phyloP scores from a whole-genome alignment of 2,329 filamentous ascomycete genomes.

The Alternaria postmessia region DNA sequence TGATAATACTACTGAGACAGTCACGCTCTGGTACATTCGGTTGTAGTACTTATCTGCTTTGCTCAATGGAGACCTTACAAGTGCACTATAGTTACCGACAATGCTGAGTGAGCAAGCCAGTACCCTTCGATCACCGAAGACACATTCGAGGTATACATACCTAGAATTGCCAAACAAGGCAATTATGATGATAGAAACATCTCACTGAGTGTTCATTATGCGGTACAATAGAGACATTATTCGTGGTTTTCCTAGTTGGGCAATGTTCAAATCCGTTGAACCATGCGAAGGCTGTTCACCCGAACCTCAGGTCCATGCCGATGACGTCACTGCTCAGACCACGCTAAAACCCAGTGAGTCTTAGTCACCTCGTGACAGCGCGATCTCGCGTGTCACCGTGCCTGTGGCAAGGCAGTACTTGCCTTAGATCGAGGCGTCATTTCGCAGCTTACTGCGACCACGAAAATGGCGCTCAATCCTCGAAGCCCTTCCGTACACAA shows the following conservation, averaged over 20 bases:
- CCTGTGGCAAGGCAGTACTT: conserved; percentile 12
- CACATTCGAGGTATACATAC: neutral
- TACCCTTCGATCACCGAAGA: neutral
- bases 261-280: neutral
- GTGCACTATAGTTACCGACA: neutral
- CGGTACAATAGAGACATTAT: neutral
- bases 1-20: neutral
- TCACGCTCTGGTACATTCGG: neutral
- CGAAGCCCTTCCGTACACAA: conserved; percentile 57
- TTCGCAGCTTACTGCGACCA: conserved; percentile 10
- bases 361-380: conserved; percentile 27
- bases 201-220: neutral
- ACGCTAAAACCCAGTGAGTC: neutral
- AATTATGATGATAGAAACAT: no score
- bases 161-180: no score
- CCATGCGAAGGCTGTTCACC: neutral
- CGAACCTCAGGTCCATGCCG: neutral
- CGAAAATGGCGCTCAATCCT: conserved; percentile 49
- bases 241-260: neutral
- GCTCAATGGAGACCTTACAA: neutral
- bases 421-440: conserved; percentile 11
- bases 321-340: neutral
- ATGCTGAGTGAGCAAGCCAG: neutral
- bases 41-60: neutral
- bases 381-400: conserved; percentile 20